Evolutionary conservation across 441 rosid species (phyloP), one percentile per base, ranked within the genome.

Genomic region (Erodium moschatum): DNA sequence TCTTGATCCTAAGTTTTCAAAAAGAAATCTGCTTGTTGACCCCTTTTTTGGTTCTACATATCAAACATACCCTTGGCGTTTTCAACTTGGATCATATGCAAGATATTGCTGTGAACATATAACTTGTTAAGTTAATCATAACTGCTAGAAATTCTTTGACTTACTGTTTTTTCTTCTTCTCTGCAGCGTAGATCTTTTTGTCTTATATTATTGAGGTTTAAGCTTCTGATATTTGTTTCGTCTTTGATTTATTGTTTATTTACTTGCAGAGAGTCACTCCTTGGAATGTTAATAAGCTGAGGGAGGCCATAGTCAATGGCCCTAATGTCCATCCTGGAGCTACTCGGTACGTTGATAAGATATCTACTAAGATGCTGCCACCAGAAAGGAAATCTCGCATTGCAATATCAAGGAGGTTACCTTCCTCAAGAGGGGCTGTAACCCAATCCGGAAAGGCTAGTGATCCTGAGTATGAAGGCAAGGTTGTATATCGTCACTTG

Each of bases 261-360:
- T 70, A 44, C 44, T 73, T 77, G 81, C 82, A 95, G 98, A 87
- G 91, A 78, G 98, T 92, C 77, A 95, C 96, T 68, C 85, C 95
- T 31, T 92, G 97, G 96, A 95, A 92, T 81, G 78, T 76, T 64
- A 73, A 70, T 27, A 88, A 81, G 79, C 78, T 95, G 87, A 87
- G 96, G 79, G 84, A 81, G 42, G 91, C 95, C 67, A 83, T 92
- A 64, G 78, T 90, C 73, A 95, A 95, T 81, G 99, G 99, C 9
- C 69, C 99, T 73, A 89, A 89, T 42, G 61, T 78, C 74, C 90
- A 92, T 79, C 99, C 98, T 24, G 99, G 99, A 73, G 99, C 99
- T 56, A 89, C 90, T 18, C 90, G 88, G 71, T 95, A 87, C 81
- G 69, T 88, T 74, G 99, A 95, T 83, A 89, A 81, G 80, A 64